A percentile compares a stretch with the other conserved stretches of the same genome.
phyloP scores from a whole-genome alignment of 768 basidiomycete genomes.

The Lactifluus volemus region DNA sequence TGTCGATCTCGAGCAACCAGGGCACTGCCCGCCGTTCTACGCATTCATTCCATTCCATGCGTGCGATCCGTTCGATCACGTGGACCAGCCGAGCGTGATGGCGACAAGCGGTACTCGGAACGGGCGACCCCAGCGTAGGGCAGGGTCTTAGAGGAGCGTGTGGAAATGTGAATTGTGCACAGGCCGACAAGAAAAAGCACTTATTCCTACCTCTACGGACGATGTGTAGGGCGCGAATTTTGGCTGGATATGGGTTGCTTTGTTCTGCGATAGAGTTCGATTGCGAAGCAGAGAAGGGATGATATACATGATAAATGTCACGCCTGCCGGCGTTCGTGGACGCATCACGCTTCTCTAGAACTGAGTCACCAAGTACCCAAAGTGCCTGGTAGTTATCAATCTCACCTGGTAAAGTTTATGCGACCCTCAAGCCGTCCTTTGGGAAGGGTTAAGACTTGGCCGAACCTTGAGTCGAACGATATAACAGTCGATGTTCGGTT shows the following conservation, averaged over 20 bases:
- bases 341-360: conserved; percentile 3
- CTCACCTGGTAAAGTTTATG: not conserved
- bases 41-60: conserved; percentile 12
- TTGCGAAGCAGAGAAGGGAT: conserved; percentile 2
- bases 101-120: not conserved
- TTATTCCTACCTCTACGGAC: not conserved
- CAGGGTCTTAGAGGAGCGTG: conserved; percentile 7
- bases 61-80: conserved; percentile 9
- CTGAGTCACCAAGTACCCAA: conserved; percentile 7
- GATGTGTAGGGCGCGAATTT: conserved; percentile 8
- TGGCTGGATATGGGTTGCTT: conserved; percentile 3
- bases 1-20: conserved; percentile 8
- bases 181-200: conserved; percentile 9
- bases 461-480: too few species aligned
- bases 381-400: not conserved
- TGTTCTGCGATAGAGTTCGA: conserved; percentile 10
- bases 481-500: not conserved
- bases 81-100: not conserved
- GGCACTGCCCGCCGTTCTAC: conserved; percentile 4
- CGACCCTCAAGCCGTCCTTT: not conserved
- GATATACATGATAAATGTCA: conserved; percentile 8
- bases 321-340: conserved; percentile 8
- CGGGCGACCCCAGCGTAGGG: conserved; percentile 10
- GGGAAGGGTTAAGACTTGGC: not conserved
- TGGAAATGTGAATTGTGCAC: conserved; percentile 5